Percentiles rank a stretch among this genome's conserved stretches.
Conservation (phyloP, 2,329 filamentous ascomycete genomes). For the Hymenotorrendiella dingleyae region DNA sequence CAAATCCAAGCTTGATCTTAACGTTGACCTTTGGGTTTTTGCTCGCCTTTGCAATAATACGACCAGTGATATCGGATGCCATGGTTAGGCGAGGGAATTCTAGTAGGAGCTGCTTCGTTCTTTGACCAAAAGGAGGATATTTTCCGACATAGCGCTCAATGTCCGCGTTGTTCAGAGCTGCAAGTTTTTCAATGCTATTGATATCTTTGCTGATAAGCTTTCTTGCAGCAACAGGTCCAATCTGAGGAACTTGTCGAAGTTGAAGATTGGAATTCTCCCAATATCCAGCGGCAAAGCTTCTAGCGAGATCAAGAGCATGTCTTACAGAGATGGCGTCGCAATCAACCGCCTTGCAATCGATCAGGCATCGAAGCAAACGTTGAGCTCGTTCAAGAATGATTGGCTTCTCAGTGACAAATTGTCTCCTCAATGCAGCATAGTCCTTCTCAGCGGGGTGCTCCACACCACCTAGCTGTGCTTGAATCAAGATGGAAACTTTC, state of each 20-base stretch:
- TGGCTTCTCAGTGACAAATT: constrained; percentile 54
- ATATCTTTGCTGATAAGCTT: constrained; percentile 70
- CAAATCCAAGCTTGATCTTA: constrained; percentile 62
- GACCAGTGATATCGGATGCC: constrained; percentile 31
- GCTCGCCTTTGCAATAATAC: constrained; percentile 28
- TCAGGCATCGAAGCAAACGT: constrained; percentile 66
- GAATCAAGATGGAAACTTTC: constrained; percentile 74
- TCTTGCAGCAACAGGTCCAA: constrained; percentile 70
- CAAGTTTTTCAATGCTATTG: constrained; percentile 64
- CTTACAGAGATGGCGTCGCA: constrained; percentile 60
- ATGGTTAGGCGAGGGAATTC: constrained; percentile 60
- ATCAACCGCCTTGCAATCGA: constrained; percentile 60
- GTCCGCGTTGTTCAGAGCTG: constrained; percentile 57
- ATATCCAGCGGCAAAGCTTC: constrained; percentile 65
- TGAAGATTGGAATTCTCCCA: constrained; percentile 78
- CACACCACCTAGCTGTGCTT: constrained; percentile 63
- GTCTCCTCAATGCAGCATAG: constrained; percentile 44
- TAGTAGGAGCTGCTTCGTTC: constrained; percentile 56
- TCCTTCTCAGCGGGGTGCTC: constrained; percentile 57
- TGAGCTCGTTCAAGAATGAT: constrained; percentile 63
- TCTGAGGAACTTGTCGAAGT: constrained; percentile 73
- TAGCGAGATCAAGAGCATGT: constrained; percentile 68
- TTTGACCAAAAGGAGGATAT: constrained; percentile 77
- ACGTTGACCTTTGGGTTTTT: constrained; percentile 52
- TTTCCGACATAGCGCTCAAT: constrained; percentile 74